These are phyloP conservation scores for Mucor irregularis DNA, from an alignment of 371 early-diverging fungal genomes.

Conservation along the genomic window DNA sequence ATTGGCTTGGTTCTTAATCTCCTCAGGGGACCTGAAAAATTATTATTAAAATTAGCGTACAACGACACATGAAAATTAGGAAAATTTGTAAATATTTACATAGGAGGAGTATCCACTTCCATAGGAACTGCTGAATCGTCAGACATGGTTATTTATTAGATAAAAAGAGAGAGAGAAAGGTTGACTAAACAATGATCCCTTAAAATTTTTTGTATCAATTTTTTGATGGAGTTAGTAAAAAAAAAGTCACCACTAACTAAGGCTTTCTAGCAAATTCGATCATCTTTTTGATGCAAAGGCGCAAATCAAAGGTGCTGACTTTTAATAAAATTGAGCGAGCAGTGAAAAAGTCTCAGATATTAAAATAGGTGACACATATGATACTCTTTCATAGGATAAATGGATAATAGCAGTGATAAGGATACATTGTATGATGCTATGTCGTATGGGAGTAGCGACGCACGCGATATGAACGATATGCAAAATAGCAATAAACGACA, in stretches of 20 bases:
- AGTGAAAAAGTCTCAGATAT: too few relatives aligned
- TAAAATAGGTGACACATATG: too few relatives aligned
- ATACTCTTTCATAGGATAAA: too few relatives aligned
- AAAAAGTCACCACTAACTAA: constrained; percentile 19
- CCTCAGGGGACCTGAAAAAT: constrained; percentile 49
- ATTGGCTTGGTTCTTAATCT: constrained; percentile 61
- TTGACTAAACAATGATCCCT: neutral
- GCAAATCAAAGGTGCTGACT: too few relatives aligned
- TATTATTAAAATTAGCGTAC: too few relatives aligned
- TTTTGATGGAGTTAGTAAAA: neutral
- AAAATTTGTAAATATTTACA: constrained; percentile 12
- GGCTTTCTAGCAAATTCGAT: too few relatives aligned
- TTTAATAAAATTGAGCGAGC: too few relatives aligned
- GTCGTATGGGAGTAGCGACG: too few relatives aligned
- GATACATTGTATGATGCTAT: too few relatives aligned
- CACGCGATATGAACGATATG: too few relatives aligned
- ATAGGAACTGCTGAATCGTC: constrained; percentile 18
- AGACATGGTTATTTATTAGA: constrained; percentile 10
- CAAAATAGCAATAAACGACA: constrained; percentile 2
- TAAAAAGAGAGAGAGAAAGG: neutral
- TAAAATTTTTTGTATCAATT: neutral
- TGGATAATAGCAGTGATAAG: too few relatives aligned
- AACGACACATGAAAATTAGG: neutral
- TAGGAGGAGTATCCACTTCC: constrained; percentile 22
- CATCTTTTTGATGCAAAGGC: too few relatives aligned